Evolutionary conservation across 129 eudicot genomes (phyloP).

Genomic region (Chrysanthemum lavandulifolium): DNA sequence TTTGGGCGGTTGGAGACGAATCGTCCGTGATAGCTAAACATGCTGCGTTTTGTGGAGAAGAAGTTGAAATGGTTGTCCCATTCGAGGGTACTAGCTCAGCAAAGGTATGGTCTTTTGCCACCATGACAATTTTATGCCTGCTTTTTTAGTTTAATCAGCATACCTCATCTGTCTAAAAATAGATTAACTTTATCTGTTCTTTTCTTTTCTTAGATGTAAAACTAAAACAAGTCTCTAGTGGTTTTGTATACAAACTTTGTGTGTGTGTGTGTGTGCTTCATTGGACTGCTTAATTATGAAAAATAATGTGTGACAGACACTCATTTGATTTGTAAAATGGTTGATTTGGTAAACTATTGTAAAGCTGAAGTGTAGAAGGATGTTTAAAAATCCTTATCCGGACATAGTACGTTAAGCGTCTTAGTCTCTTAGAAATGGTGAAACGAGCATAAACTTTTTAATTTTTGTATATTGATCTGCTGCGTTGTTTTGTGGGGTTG

Average conservation of each 20-base stretch:
- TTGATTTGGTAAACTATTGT: not conserved
- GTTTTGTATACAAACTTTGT: too few species aligned
- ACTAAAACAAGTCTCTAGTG: too few species aligned
- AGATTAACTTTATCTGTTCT: not conserved
- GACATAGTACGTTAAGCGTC: not conserved
- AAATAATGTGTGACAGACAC: not conserved
- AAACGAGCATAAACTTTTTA: not conserved
- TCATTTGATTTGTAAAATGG: conserved; percentile 5
- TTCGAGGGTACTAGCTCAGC: conserved; percentile 78
- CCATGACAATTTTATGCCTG: not conserved
- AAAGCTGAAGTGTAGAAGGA: not conserved
- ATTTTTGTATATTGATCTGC: not conserved
- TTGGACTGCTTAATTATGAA: not conserved
- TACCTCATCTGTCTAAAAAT: not conserved
- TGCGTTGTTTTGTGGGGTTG: conserved; percentile 18
- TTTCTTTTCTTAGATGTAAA: not conserved
- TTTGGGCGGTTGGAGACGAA: conserved; percentile 88
- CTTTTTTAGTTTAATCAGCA: conserved; percentile 4
- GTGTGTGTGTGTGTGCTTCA: too few species aligned
- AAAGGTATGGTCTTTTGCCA: conserved; percentile 48
- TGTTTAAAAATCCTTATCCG: not conserved
- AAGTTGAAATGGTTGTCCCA: conserved; percentile 86
- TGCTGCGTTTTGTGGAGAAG: conserved; percentile 78
- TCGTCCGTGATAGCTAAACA: conserved; percentile 70
- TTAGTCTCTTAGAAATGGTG: too few species aligned